phyloP scores from a whole-genome alignment of 108 stramenopile genomes.

The Cylindrotheca closterium region DNA sequence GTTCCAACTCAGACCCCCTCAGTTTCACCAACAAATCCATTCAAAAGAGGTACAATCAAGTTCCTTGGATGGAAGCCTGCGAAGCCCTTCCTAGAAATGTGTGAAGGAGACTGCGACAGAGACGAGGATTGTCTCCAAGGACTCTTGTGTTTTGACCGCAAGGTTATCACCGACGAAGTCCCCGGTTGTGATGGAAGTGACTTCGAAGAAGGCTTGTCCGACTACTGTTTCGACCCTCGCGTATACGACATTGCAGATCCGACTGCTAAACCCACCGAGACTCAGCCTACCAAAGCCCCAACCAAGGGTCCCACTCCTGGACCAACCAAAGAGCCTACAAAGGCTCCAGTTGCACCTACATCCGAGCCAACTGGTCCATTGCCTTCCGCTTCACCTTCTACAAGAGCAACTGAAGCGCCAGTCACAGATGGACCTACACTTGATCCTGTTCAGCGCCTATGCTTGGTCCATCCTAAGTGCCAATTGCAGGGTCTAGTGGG shows the following conservation, averaged over 20 bases:
- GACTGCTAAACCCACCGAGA: neutral
- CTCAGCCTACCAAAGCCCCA: conserved; percentile 9
- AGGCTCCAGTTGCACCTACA: neutral
- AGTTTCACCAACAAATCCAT: neutral
- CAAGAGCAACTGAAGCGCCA: neutral
- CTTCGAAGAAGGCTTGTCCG: conserved; percentile 4
- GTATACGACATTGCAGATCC: neutral
- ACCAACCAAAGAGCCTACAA: conserved; percentile 7
- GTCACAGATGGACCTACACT: neutral
- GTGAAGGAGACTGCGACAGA: conserved; percentile 50
- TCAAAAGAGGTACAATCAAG: neutral
- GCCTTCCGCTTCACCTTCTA: neutral
- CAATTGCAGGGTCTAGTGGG: neutral
- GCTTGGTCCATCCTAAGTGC: neutral
- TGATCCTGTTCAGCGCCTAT: neutral
- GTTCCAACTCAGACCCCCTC: neutral
- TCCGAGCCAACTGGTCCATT: neutral
- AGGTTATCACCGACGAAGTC: conserved; percentile 8
- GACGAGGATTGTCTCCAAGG: conserved; percentile 35
- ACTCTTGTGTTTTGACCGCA: conserved; percentile 39
- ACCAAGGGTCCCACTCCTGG: neutral
- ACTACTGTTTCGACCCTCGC: conserved; percentile 9
- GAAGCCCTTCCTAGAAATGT: conserved; percentile 12
- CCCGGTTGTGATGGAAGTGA: conserved; percentile 17
- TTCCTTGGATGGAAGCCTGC: conserved; percentile 14